These are phyloP conservation scores for Phytomonas francai DNA, from an alignment of 208 protist genomes.

Conservation along the genomic window DNA sequence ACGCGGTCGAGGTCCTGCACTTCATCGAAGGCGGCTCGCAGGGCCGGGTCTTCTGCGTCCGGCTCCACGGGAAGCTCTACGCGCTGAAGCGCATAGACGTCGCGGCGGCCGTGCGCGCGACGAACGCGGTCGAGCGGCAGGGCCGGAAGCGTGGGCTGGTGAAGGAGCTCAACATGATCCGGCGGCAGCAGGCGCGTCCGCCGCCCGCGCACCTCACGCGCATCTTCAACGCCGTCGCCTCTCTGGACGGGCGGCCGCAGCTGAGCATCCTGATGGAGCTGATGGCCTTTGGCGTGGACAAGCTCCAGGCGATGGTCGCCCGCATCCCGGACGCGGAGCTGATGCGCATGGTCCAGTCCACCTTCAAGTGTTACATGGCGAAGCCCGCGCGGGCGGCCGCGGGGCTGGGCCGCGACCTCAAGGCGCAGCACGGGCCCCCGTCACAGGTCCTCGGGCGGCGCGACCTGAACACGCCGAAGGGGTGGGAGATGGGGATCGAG, in stretches of 20 bases:
- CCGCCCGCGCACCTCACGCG: conserved; percentile 63
- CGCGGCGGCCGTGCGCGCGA: conserved; percentile 58
- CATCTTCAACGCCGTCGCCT: conserved; percentile 78
- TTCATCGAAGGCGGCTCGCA: conserved; percentile 73
- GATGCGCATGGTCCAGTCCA: conserved; percentile 58
- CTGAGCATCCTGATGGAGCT: conserved; percentile 81
- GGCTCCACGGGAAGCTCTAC: conserved; percentile 65
- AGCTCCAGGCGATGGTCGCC: conserved; percentile 68
- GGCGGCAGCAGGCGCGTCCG: conserved; percentile 31
- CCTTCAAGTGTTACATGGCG: conserved; percentile 49
- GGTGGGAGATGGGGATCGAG: conserved; percentile 85
- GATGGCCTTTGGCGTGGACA: conserved; percentile 77
- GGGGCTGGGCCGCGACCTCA: conserved; percentile 26
- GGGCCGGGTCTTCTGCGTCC: conserved; percentile 72
- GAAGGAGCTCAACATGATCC: conserved; percentile 84
- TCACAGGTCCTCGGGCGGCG: conserved; percentile 54
- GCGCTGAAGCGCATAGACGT: conserved; percentile 82
- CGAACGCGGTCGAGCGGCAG: conserved; percentile 68
- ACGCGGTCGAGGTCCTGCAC: conserved; percentile 49
- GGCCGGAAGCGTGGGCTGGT: conserved; percentile 76
- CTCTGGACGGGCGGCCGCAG: conserved; percentile 42
- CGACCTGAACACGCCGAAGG: conserved; percentile 41
- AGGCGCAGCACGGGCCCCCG: conserved; percentile 38
- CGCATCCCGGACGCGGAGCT: conserved; percentile 60
- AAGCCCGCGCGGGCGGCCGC: conserved; percentile 11